Evolutionary conservation across 228 moss, liverwort and hornwort genomes (phyloP), one percentile per base, ranked within the genome.

Genomic region (Sphagnum fallax): DNA sequence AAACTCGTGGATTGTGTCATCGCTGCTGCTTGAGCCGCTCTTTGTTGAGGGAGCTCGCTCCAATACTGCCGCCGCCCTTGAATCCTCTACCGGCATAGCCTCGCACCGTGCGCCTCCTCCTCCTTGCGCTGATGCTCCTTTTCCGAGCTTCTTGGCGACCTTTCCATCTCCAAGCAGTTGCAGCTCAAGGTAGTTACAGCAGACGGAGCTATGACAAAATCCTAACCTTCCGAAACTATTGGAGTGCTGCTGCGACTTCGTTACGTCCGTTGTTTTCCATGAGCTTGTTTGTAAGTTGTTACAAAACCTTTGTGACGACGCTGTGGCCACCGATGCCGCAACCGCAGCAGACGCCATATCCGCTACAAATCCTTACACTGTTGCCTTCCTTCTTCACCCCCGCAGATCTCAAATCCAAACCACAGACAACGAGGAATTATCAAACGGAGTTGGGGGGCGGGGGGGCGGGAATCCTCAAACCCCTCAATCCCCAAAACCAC

Each of bases 1-100:
- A 77, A 98, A 93, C 64, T 93, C 80, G 64, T 91, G 91, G 18
- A 97, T 91, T 6, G 93, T 85, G 60, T 91, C 89, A 65, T 97
- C 93, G 65, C 89, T 92, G 1, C 82, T 79, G 58, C 79, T 75
- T 70, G 82, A 91, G 65, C 89, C 91, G 2, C 82, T 79, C 52
- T 77, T 75, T 72, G 82, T 90, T 16, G 69, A 72, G 5, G 78
- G 87, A 47, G 71, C 75, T 61, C 76, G 72, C 2, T 87, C 80
- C 65, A 87, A 53, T 61, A 87, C 76, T 0, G 79, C 79, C 16
- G 71, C 77, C 51, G 77, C 80, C 5, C 67, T 62, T 1, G 63
- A 70, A 12, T 80, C 83, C 11, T 75, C 73, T 4, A 65, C 69
- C 0, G 67, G 64, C 71, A 74, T 65, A 18, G 77, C 80, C 6